Percentiles rank a stretch among this genome's conserved stretches.
Evolutionary conservation across 2,329 filamentous ascomycete genomes (phyloP).

Genomic region (Cladosporium sp.): DNA sequence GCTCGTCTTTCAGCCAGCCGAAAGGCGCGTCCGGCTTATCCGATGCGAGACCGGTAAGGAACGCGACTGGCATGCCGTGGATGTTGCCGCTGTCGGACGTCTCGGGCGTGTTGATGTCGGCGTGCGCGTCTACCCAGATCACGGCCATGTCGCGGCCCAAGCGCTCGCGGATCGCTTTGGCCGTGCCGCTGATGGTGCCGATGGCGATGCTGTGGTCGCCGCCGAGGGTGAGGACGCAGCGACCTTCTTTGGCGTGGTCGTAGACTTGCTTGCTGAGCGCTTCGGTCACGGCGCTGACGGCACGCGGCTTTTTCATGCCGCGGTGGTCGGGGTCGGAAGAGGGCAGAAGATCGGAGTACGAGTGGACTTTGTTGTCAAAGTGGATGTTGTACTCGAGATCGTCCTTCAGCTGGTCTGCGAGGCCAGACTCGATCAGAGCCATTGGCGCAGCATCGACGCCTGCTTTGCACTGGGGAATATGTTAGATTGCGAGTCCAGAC

Average conservation of each 20-base stretch:
- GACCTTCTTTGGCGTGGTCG: slow-evolving; percentile 73
- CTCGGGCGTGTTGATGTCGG: slow-evolving; percentile 97
- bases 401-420: slow-evolving; percentile 75
- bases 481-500: neutral
- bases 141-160: slow-evolving; percentile 81
- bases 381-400: slow-evolving; percentile 87
- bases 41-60: slow-evolving; percentile 78
- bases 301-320: slow-evolving; percentile 88
- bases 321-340: slow-evolving; percentile 72
- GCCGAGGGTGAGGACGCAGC: slow-evolving; percentile 87
- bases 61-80: slow-evolving; percentile 96
- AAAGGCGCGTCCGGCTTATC: slow-evolving; percentile 71
- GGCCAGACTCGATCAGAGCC: slow-evolving; percentile 82
- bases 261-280: slow-evolving; percentile 82
- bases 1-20: slow-evolving; percentile 78
- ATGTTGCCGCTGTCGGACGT: slow-evolving; percentile 86
- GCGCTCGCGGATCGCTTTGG: slow-evolving; percentile 80
- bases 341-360: slow-evolving; percentile 73
- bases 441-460: slow-evolving; percentile 89
- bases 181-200: slow-evolving; percentile 82
- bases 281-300: slow-evolving; percentile 80
- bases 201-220: slow-evolving; percentile 97
- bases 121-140: slow-evolving; percentile 98
- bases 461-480: slow-evolving; percentile 67
- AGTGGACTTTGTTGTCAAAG: slow-evolving; percentile 78